Conservation (phyloP, 2,329 filamentous ascomycete genomes). For the Aspergillus pseudonomiae region DNA sequence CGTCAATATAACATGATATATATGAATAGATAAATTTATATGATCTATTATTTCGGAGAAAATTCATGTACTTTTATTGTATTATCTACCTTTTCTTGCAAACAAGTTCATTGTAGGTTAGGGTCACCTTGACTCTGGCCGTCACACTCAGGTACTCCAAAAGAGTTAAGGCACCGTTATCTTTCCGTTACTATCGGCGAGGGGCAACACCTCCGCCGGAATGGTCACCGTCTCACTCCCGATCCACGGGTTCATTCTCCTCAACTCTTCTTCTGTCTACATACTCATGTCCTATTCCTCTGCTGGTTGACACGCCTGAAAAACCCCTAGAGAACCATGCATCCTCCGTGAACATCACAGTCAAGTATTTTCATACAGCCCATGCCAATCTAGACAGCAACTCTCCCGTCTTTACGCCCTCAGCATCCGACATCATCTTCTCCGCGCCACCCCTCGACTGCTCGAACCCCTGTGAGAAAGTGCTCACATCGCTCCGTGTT, state of each 20-base stretch:
- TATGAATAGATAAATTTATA: neutral
- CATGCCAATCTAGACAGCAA: neutral
- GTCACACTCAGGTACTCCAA: neutral
- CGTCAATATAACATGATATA: neutral
- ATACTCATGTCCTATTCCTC: neutral
- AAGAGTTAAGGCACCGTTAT: neutral
- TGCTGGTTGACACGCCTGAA: neutral
- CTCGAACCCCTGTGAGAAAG: neutral
- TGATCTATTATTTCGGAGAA: neutral
- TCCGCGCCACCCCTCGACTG: neutral
- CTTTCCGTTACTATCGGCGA: constrained; percentile 1
- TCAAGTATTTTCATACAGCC: neutral
- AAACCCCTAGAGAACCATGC: neutral
- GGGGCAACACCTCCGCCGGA: neutral
- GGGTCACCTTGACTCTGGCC: neutral
- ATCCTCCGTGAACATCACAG: neutral
- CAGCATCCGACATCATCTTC: constrained; percentile 1
- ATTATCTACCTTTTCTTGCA: neutral
- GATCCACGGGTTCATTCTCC: neutral
- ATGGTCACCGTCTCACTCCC: neutral
- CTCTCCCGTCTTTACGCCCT: neutral
- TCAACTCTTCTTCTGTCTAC: neutral
- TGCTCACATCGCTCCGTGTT: constrained; percentile 11
- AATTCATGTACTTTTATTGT: neutral
- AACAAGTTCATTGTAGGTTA: neutral